Conservation (phyloP, 805 yeast species). For the Monosporozyma servazzii region DNA sequence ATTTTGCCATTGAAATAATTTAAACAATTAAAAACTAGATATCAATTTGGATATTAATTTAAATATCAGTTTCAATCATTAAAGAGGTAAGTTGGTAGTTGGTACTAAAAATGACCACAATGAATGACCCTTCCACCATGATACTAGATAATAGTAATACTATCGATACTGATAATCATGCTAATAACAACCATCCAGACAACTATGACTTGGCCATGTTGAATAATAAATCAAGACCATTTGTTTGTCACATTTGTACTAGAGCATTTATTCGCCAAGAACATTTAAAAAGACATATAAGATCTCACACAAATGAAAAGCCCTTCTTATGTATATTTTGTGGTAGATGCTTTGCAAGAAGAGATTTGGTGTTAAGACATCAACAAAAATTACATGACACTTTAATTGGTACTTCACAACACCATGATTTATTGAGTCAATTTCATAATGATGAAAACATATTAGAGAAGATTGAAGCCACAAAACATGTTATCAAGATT, state of each 20-base stretch:
- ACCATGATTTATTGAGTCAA: slow-evolving; percentile 1
- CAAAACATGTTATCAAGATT: slow-evolving; percentile 31
- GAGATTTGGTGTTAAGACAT: slow-evolving; percentile 81
- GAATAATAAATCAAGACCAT: slow-evolving; percentile 71
- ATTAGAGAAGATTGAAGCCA: slow-evolving; percentile 1
- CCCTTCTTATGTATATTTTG: slow-evolving; percentile 96
- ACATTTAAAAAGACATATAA: slow-evolving; percentile 86
- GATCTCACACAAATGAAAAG: slow-evolving; percentile 92
- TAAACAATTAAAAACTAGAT: no score
- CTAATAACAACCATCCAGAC: not conserved
- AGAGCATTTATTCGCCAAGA: slow-evolving; percentile 92
- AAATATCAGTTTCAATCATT: no score
- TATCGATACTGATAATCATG: not conserved
- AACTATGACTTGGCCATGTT: not conserved
- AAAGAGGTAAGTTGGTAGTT: no score
- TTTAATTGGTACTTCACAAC: slow-evolving; percentile 20
- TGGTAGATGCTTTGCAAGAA: slow-evolving; percentile 87
- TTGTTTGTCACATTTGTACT: slow-evolving; percentile 79
- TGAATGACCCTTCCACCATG: not conserved
- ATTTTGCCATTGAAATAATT: no score
- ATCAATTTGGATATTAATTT: no score
- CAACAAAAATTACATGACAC: slow-evolving; percentile 81
- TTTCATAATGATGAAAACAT: not conserved
- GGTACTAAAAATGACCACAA: not conserved
- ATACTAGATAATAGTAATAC: not conserved